These are phyloP conservation scores for Ustilago hordei DNA, from an alignment of 1,284 basidiomycete species.

Conservation along the genomic window DNA sequence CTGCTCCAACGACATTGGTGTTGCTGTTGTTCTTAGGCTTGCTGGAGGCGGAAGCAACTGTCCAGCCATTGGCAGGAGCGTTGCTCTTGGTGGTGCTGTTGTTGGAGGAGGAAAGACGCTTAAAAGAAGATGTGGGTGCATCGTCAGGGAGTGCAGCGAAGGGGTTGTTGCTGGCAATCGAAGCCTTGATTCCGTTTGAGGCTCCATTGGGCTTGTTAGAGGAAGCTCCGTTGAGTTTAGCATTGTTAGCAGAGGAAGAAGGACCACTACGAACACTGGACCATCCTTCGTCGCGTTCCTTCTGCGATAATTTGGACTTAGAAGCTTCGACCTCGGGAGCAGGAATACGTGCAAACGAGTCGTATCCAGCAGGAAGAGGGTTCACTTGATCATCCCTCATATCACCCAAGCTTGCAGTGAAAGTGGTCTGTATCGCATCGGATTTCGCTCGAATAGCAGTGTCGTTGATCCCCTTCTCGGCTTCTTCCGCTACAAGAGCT, in stretches of 20 bases:
- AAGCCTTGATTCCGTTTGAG: slow-evolving; percentile 7
- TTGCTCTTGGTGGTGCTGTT: slow-evolving; percentile 1
- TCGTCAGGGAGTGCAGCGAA: slow-evolving; percentile 53
- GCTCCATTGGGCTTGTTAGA: slow-evolving; percentile 6
- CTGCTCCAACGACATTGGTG: neutral
- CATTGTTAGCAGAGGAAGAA: slow-evolving; percentile 13
- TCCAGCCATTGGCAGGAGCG: slow-evolving; percentile 18
- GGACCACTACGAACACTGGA: slow-evolving; percentile 34
- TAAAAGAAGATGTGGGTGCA: slow-evolving; percentile 30
- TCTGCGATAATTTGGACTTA: slow-evolving; percentile 24
- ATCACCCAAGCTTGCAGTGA: slow-evolving; percentile 32
- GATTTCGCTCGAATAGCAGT: slow-evolving; percentile 27
- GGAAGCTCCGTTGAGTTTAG: slow-evolving; percentile 12
- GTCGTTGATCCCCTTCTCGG: slow-evolving; percentile 21
- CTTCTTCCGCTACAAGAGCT: slow-evolving; percentile 6
- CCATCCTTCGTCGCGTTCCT: slow-evolving; percentile 48
- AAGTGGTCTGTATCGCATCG: slow-evolving; percentile 25
- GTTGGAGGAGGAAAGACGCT: slow-evolving; percentile 20
- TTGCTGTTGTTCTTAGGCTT: slow-evolving; percentile 5
- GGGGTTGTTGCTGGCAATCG: slow-evolving; percentile 48
- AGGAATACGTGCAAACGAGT: slow-evolving; percentile 37
- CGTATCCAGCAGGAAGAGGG: slow-evolving; percentile 30
- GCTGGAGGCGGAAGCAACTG: slow-evolving; percentile 14
- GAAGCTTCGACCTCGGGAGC: slow-evolving; percentile 15
- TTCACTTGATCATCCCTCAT: slow-evolving; percentile 52